A percentile compares a stretch with the other conserved stretches of the same genome.
Evolutionary conservation across 805 yeast genomes (phyloP).

Genomic region (Candida ulmi): DNA sequence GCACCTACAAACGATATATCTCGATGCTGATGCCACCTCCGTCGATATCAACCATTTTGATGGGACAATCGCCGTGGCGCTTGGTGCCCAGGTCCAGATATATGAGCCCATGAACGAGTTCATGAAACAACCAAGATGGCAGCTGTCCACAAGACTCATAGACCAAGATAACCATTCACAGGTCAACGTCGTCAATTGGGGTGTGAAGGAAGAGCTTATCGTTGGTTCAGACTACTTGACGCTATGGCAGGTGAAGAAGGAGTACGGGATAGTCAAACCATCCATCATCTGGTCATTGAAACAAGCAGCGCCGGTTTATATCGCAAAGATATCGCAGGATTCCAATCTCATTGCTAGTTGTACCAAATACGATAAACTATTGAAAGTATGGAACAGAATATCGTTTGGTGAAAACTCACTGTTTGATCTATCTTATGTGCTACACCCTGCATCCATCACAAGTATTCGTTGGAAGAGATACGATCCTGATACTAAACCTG

Average conservation of each 20-base stretch:
- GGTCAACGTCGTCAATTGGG: constrained; percentile 50
- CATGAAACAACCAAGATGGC: constrained; percentile 42
- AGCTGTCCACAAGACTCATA: constrained; percentile 24
- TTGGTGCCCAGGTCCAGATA: constrained; percentile 37
- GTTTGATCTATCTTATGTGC: constrained; percentile 64
- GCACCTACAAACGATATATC: constrained; percentile 71
- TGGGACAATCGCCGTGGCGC: constrained; percentile 58
- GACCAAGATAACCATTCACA: constrained; percentile 26
- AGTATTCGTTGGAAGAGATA: constrained; percentile 52
- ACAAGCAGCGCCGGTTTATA: constrained; percentile 58
- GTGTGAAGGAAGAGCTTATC: constrained; percentile 47
- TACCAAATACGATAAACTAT: constrained; percentile 56
- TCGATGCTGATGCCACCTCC: constrained; percentile 59
- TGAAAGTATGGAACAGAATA: constrained; percentile 75
- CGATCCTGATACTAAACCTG: constrained; percentile 19
- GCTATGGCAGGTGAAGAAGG: constrained; percentile 45
- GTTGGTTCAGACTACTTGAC: constrained; percentile 53
- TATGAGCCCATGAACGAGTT: constrained; percentile 51
- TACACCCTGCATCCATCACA: constrained; percentile 57
- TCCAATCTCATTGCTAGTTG: constrained; percentile 61
- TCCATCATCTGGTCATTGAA: constrained; percentile 31
- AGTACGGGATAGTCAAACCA: constrained; percentile 35
- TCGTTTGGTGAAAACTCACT: constrained; percentile 58
- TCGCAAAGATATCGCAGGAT: constrained; percentile 58
- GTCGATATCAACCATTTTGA: constrained; percentile 56